Evolutionary conservation across 495 filamentous ascomycete species (phyloP).

Genomic region (Penicillium bovifimosum): DNA sequence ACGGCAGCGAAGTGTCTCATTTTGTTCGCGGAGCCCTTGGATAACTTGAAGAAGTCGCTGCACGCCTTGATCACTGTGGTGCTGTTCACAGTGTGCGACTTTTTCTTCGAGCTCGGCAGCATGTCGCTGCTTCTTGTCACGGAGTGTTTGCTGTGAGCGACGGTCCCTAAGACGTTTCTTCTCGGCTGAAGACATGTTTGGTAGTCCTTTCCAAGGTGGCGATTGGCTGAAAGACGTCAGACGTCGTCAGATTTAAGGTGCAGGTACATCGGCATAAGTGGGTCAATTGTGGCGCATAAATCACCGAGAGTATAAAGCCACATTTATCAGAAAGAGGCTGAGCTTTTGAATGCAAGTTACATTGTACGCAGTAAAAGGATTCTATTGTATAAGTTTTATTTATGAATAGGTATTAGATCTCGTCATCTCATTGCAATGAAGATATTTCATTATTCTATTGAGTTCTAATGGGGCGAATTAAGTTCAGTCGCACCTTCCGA

Average conservation of each 20-base stretch:
- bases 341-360: too few relatives aligned
- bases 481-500: too few relatives aligned
- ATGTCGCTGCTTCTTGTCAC: slow-evolving; percentile 22
- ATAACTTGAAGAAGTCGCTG: slow-evolving; percentile 19
- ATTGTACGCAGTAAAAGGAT: too few relatives aligned
- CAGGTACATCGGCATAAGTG: background rate
- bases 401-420: too few relatives aligned
- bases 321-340: too few relatives aligned
- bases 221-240: background rate
- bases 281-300: background rate
- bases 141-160: slow-evolving; percentile 25
- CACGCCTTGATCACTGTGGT: slow-evolving; percentile 18
- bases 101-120: slow-evolving; percentile 16
- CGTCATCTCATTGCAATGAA: too few relatives aligned
- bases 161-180: slow-evolving; percentile 28
- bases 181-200: slow-evolving; percentile 11
- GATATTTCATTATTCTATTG: too few relatives aligned
- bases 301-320: background rate
- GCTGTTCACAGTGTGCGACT: slow-evolving; percentile 20
- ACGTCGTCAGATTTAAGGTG: background rate
- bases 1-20: slow-evolving; percentile 16
- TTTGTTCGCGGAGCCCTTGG: slow-evolving; percentile 18
- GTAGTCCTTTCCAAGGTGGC: background rate
- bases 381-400: too few relatives aligned
- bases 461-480: too few relatives aligned